Percentiles rank a stretch among this genome's conserved stretches.
These are phyloP conservation scores for Elaphomyces granulatus DNA, from an alignment of 495 filamentous ascomycete species.

Conservation along the genomic window DNA sequence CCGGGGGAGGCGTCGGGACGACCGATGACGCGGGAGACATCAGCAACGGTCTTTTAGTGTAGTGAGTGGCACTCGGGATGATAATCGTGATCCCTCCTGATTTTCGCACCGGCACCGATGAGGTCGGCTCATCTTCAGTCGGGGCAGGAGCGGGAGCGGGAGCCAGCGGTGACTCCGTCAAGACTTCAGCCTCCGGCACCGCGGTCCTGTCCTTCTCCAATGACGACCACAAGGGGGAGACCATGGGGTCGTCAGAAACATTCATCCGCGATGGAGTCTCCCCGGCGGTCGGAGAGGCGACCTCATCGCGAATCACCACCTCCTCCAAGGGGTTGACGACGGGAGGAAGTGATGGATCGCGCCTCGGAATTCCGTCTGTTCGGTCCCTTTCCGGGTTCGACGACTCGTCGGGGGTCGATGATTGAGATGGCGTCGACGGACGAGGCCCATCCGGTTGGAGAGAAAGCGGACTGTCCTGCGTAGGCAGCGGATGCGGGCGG, in stretches of 20 bases:
- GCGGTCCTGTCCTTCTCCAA: neutral
- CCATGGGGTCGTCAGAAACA: slow-evolving; percentile 5
- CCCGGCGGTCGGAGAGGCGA: slow-evolving; percentile 3
- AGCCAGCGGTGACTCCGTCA: no score
- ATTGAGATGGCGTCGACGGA: slow-evolving; percentile 17
- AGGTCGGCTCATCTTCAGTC: neutral
- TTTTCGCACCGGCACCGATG: neutral
- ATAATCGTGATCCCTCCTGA: slow-evolving; percentile 5
- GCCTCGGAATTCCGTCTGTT: slow-evolving; percentile 34
- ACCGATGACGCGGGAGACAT: slow-evolving; percentile 9
- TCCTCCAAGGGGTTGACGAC: slow-evolving; percentile 8
- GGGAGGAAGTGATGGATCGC: slow-evolving; percentile 10
- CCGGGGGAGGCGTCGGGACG: slow-evolving; percentile 20
- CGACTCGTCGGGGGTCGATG: slow-evolving; percentile 27
- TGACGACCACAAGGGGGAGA: neutral
- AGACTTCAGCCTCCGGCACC: neutral
- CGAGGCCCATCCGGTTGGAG: slow-evolving; percentile 5
- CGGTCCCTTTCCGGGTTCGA: slow-evolving; percentile 23
- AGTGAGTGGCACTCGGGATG: slow-evolving; percentile 4
- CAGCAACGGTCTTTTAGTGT: slow-evolving; percentile 7
- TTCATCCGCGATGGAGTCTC: slow-evolving; percentile 8
- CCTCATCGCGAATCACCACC: slow-evolving; percentile 17
- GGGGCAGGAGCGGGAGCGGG: no score
- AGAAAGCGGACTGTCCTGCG: slow-evolving; percentile 1
- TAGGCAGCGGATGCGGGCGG: slow-evolving; percentile 13